Conservation (phyloP, 2,329 filamentous ascomycete species). For the Exophiala phaeomuriformis region DNA sequence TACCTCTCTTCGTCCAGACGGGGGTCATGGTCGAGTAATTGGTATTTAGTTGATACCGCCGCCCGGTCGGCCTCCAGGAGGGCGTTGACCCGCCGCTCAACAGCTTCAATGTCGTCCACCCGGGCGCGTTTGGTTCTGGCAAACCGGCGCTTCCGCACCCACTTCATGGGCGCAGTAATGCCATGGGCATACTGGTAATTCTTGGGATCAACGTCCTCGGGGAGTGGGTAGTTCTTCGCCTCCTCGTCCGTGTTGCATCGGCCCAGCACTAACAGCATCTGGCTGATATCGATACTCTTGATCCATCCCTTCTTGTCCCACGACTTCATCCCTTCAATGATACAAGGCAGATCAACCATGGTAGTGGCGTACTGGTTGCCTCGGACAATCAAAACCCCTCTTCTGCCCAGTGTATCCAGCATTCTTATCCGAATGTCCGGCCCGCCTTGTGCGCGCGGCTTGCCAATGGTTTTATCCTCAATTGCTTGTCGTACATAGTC, state of each 20-base stretch:
- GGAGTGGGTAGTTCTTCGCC: slow-evolving; percentile 59
- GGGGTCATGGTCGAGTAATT: slow-evolving; percentile 53
- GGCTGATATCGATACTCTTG: slow-evolving; percentile 80
- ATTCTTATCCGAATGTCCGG: slow-evolving; percentile 77
- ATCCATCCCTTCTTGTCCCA: slow-evolving; percentile 85
- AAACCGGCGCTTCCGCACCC: slow-evolving; percentile 73
- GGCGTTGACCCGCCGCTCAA: slow-evolving; percentile 70
- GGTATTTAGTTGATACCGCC: slow-evolving; percentile 54
- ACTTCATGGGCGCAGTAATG: slow-evolving; percentile 79
- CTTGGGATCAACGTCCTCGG: slow-evolving; percentile 60
- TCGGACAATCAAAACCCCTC: slow-evolving; percentile 64
- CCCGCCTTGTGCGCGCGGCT: slow-evolving; percentile 56
- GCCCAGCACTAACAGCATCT: slow-evolving; percentile 77
- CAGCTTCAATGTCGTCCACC: slow-evolving; percentile 75
- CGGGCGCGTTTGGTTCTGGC: slow-evolving; percentile 63
- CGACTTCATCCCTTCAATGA: slow-evolving; percentile 86
- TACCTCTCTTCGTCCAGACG: slow-evolving; percentile 36
- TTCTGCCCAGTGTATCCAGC: slow-evolving; percentile 59
- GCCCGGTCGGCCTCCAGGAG: slow-evolving; percentile 63
- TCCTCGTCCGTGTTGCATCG: slow-evolving; percentile 59
- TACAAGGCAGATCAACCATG: slow-evolving; percentile 75
- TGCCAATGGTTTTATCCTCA: slow-evolving; percentile 67
- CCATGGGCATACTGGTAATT: slow-evolving; percentile 75
- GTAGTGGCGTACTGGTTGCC: slow-evolving; percentile 67
- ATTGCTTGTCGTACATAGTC: slow-evolving; percentile 74